A percentile compares a stretch with the other conserved stretches of the same genome.
These are phyloP conservation scores for Kodamaea alishanica DNA, from an alignment of 1,139 yeast genomes.

Conservation along the genomic window DNA sequence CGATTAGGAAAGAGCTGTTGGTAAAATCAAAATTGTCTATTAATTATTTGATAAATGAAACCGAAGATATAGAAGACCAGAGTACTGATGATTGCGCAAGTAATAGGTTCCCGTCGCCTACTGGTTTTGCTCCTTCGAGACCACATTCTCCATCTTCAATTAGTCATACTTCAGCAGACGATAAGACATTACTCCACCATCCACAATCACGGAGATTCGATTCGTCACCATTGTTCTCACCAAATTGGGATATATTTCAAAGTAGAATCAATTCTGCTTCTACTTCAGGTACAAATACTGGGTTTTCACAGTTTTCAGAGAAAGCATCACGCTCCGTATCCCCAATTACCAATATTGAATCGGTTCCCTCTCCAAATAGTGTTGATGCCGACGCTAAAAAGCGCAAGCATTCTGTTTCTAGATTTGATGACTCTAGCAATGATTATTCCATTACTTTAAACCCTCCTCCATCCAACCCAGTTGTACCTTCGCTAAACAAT, in stretches of 20 bases:
- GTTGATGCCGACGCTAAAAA: constrained; percentile 9
- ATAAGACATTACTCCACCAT: constrained; percentile 5
- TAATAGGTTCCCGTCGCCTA: no score
- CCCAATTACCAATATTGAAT: constrained; percentile 16
- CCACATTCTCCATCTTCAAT: no score
- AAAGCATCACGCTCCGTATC: constrained; percentile 23
- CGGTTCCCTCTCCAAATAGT: constrained; percentile 10
- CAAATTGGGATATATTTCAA: constrained; percentile 14
- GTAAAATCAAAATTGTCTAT: constrained; percentile 17
- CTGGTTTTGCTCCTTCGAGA: no score
- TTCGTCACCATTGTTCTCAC: constrained; percentile 9
- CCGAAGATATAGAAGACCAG: background rate
- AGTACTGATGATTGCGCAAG: background rate
- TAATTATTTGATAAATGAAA: constrained; percentile 19
- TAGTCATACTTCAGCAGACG: no score
- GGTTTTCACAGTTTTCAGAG: constrained; percentile 4
- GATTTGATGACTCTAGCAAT: constrained; percentile 3
- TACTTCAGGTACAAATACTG: constrained; percentile 2
- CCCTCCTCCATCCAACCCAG: constrained; percentile 38
- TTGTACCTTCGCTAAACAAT: constrained; percentile 28
- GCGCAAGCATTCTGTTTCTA: constrained; percentile 10
- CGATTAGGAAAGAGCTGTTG: constrained; percentile 10
- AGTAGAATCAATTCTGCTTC: constrained; percentile 2
- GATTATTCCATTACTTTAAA: constrained; percentile 11
- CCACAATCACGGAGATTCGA: constrained; percentile 10